Conservation (phyloP, 345 rosid species). For the Dimocarpus longan region DNA sequence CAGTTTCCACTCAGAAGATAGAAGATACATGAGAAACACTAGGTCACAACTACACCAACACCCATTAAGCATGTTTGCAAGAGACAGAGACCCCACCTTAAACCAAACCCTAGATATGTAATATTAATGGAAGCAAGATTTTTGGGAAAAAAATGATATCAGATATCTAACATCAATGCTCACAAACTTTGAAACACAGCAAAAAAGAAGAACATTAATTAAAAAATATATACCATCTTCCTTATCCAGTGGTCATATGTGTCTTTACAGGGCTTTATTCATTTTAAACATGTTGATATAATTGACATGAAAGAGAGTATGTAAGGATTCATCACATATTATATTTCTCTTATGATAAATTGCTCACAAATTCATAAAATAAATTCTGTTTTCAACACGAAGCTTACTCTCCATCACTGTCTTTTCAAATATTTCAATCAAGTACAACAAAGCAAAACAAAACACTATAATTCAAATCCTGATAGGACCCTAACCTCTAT, state of each 20-base stretch:
- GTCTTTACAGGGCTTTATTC: constrained; percentile 80
- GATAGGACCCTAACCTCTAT: no score
- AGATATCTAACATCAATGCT: background rate
- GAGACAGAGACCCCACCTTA: background rate
- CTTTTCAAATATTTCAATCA: no score
- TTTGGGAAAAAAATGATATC: background rate
- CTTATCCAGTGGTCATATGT: constrained; percentile 75
- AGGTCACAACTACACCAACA: constrained; percentile 3
- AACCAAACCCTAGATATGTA: background rate
- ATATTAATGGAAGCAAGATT: background rate
- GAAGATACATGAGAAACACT: no score
- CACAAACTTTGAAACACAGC: constrained; percentile 5
- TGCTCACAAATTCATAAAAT: no score
- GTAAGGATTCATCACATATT: no score
- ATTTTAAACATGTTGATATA: constrained; percentile 91
- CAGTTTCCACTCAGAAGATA: no score
- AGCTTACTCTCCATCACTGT: no score
- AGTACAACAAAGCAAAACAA: no score
- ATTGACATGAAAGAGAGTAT: constrained; percentile 64
- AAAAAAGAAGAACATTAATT: constrained; percentile 15
- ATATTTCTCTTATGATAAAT: no score
- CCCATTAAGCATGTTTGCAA: background rate
- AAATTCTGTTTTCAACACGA: no score
- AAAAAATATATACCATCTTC: constrained; percentile 40
- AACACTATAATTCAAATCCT: no score